A percentile compares a stretch with the other conserved stretches of the same genome.
phyloP scores from a whole-genome alignment of 192 early-diverging fungal genomes.

The Cladochytrium replicatum region DNA sequence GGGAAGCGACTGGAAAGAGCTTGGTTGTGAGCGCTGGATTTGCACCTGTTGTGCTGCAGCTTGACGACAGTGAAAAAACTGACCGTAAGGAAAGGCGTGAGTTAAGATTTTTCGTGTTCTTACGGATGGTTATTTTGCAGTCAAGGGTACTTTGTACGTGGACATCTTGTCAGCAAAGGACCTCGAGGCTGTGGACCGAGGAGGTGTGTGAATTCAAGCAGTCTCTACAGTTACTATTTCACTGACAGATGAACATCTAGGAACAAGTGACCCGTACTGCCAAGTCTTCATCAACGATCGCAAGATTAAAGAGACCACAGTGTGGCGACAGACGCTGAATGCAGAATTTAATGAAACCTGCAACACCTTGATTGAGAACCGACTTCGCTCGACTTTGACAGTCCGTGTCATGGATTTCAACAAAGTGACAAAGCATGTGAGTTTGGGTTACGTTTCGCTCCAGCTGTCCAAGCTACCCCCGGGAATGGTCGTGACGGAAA shows the following conservation, averaged over 20 bases:
- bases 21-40: slow-evolving; percentile 10
- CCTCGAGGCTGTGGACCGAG: slow-evolving; percentile 17
- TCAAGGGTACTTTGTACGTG: slow-evolving; percentile 27
- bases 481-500: slow-evolving; percentile 5
- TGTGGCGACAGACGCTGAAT: slow-evolving; percentile 62
- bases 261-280: slow-evolving; percentile 40
- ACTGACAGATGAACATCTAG: slow-evolving; percentile 12
- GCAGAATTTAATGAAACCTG: slow-evolving; percentile 56
- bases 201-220: slow-evolving; percentile 22
- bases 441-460: slow-evolving; percentile 28
- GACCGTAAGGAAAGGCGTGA: slow-evolving; percentile 18
- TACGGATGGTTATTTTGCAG: slow-evolving; percentile 11
- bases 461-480: slow-evolving; percentile 24
- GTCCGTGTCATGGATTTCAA: slow-evolving; percentile 77
- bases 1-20: slow-evolving; percentile 8
- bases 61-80: slow-evolving; percentile 34
- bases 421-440: slow-evolving; percentile 64
- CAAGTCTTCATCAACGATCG: slow-evolving; percentile 27
- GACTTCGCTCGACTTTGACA: slow-evolving; percentile 29
- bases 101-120: neutral
- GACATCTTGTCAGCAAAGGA: slow-evolving; percentile 27
- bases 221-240: slow-evolving; percentile 8
- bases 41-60: slow-evolving; percentile 19
- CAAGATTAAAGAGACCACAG: slow-evolving; percentile 53
- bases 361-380: slow-evolving; percentile 16